A percentile compares a stretch with the other conserved stretches of the same genome.
These are phyloP conservation scores for Boehmeria nivea DNA, from an alignment of 306 rosid species.

Conservation along the genomic window DNA sequence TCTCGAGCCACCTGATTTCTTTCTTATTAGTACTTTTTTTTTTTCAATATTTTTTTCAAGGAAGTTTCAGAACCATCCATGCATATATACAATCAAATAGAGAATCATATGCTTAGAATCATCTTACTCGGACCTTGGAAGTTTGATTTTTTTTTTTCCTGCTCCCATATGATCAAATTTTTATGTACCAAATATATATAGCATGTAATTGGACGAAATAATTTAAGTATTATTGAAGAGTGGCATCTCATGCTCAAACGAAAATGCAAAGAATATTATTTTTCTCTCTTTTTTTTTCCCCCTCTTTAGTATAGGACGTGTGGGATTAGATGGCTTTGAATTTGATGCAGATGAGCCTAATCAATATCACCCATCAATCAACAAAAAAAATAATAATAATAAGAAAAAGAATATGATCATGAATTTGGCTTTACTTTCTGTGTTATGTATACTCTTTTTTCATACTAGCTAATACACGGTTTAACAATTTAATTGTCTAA, in stretches of 20 bases:
- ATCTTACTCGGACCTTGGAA: conserved; percentile 1
- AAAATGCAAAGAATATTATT: background rate
- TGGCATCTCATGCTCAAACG: conserved; percentile 40
- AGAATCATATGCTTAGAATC: conserved; percentile 47
- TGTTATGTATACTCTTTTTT: too few relatives aligned
- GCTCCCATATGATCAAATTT: background rate
- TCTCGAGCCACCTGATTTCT: too few relatives aligned
- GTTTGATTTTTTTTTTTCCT: background rate
- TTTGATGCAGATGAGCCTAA: conserved; percentile 1
- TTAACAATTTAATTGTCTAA: too few relatives aligned
- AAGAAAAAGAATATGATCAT: background rate
- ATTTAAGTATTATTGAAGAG: conserved; percentile 13
- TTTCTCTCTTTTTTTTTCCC: background rate
- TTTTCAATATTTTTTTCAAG: conserved; percentile 8
- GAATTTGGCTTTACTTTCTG: background rate
- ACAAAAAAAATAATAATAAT: background rate
- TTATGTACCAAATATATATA: background rate
- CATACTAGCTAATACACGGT: too few relatives aligned
- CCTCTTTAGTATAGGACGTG: conserved; percentile 2
- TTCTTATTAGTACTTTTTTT: background rate
- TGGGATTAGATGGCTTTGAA: conserved; percentile 7
- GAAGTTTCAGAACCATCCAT: conserved; percentile 18
- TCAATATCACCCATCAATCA: background rate
- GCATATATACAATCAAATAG: conserved; percentile 7
- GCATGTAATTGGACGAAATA: conserved; percentile 5